Evolutionary conservation across 1,139 yeast species (phyloP).

Genomic region (Starmera stellimalicola): DNA sequence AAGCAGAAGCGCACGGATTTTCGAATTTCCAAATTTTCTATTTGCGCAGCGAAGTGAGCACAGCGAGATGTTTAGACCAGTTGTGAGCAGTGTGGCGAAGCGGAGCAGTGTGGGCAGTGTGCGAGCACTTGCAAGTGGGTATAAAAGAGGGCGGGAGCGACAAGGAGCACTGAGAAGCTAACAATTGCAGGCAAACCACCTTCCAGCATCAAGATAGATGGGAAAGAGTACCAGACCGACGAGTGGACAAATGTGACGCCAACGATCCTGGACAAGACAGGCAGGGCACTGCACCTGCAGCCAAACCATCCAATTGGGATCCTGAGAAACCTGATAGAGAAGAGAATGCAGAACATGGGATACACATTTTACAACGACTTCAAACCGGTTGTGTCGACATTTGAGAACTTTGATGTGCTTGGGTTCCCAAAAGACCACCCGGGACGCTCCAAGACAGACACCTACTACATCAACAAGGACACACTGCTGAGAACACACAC

Average conservation of each 20-base stretch:
- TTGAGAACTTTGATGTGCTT: conserved; percentile 80
- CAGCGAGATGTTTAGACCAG: no score
- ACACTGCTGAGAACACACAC: conserved; percentile 84
- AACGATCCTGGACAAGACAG: conserved; percentile 58
- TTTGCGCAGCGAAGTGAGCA: no score
- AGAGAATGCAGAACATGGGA: conserved; percentile 54
- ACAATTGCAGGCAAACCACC: no score
- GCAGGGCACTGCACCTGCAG: conserved; percentile 64
- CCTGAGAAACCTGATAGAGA: conserved; percentile 63
- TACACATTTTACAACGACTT: conserved; percentile 77
- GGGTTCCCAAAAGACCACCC: conserved; percentile 93
- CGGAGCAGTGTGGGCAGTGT: no score
- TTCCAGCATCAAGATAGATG: no score
- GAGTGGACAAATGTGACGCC: conserved; percentile 84
- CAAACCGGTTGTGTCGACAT: conserved; percentile 73
- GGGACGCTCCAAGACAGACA: conserved; percentile 86
- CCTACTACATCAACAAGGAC: conserved; percentile 74
- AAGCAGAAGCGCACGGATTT: no score
- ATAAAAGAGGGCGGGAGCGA: no score
- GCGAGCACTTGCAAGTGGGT: no score
- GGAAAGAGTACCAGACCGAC: conserved; percentile 49
- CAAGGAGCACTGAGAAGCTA: no score
- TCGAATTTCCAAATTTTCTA: no score
- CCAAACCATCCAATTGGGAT: conserved; percentile 86
- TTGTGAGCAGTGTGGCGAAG: no score